phyloP scores from a whole-genome alignment of 2,329 filamentous ascomycete species.

The Paramyrothecium sp. region DNA sequence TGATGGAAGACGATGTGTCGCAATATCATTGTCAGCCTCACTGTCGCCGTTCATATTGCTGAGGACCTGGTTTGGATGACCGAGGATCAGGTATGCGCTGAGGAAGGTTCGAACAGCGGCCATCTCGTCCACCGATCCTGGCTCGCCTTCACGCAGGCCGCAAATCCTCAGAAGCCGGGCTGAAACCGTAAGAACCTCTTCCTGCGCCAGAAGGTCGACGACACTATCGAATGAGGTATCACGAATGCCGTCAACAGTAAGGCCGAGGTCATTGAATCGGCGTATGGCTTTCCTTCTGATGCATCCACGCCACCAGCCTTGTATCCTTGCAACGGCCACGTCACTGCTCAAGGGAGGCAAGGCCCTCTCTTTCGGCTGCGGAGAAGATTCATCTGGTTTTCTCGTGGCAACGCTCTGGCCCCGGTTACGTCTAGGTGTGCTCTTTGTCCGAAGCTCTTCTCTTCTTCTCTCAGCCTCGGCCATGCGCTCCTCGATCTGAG shows the following conservation, averaged over 20 bases:
- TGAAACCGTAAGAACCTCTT: slow-evolving; percentile 64
- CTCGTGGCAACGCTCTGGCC: slow-evolving; percentile 51
- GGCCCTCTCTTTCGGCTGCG: slow-evolving; percentile 49
- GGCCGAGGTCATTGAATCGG: slow-evolving; percentile 63
- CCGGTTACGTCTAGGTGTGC: slow-evolving; percentile 49
- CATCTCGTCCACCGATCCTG: slow-evolving; percentile 65
- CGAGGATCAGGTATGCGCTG: slow-evolving; percentile 76
- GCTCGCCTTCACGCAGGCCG: slow-evolving; percentile 64
- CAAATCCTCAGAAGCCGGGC: slow-evolving; percentile 68
- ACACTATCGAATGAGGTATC: slow-evolving; percentile 74
- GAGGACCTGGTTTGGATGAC: slow-evolving; percentile 75
- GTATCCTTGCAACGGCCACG: slow-evolving; percentile 64
- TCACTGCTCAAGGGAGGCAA: slow-evolving; percentile 50
- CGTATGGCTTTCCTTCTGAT: slow-evolving; percentile 58
- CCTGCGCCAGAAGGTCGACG: slow-evolving; percentile 63
- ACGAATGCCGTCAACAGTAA: slow-evolving; percentile 69
- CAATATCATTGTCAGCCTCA: slow-evolving; percentile 51
- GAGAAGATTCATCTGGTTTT: slow-evolving; percentile 47
- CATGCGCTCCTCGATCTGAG: slow-evolving; percentile 77
- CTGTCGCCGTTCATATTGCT: slow-evolving; percentile 67
- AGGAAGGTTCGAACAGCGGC: slow-evolving; percentile 73
- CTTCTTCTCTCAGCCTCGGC: slow-evolving; percentile 74
- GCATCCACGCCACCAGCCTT: slow-evolving; percentile 66
- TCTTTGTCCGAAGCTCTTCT: slow-evolving; percentile 59
- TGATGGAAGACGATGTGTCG: slow-evolving; percentile 29